Evolutionary conservation across 208 protist species (phyloP), one percentile per base, ranked within the genome.

Genomic region (Trypanosoma scelopori): DNA sequence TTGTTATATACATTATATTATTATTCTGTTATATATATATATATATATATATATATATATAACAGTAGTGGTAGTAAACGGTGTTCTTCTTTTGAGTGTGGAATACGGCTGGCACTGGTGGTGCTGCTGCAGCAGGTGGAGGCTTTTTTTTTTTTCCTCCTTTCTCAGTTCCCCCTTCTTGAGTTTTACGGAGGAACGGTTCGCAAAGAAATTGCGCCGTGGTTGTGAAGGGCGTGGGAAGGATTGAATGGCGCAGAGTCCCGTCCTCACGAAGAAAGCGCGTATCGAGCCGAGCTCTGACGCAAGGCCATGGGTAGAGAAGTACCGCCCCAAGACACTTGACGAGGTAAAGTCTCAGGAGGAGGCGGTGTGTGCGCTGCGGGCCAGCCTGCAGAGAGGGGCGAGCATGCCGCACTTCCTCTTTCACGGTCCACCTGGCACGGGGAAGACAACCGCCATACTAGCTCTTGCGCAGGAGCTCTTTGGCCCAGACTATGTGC

Each of bases 361-460:
- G 22, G 97, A 99, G 63, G 96, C 98, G 16, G 86, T 99, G 12
- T 77, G 37, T 7, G 88, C 97, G 11, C 79, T 99, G 16, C 88
- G 94, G 12, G 74, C 81, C n/a, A 95, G 92, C 51, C 74, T 99
- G 7, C 61, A 87, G 42, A 72, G 83, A 30, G 84, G 80, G 15
- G 67, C 78, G 20, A 91, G 99, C 71, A 88, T 99, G 77, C 99
- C 99, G 13, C 98, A 99, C 81, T 91, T 99, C 45, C 81, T 99
- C 18, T 99, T 99, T 67, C 98, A 99, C 85, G 99, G 98, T 2
- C 98, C 99, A 9, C 98, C 98, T 5, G 98, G 98, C 30, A 97
- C 90, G 1, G 92, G 99, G 25, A 99, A 99, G 78, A 99, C 99
- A 27, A 99, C 98, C 0, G 95, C 98, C 11, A 99, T 99, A 49